Percentiles rank a stretch among this genome's conserved stretches.
These are phyloP conservation scores for Fusarium verticillioides DNA, from an alignment of 2,329 filamentous ascomycete species.

Conservation along the genomic window DNA sequence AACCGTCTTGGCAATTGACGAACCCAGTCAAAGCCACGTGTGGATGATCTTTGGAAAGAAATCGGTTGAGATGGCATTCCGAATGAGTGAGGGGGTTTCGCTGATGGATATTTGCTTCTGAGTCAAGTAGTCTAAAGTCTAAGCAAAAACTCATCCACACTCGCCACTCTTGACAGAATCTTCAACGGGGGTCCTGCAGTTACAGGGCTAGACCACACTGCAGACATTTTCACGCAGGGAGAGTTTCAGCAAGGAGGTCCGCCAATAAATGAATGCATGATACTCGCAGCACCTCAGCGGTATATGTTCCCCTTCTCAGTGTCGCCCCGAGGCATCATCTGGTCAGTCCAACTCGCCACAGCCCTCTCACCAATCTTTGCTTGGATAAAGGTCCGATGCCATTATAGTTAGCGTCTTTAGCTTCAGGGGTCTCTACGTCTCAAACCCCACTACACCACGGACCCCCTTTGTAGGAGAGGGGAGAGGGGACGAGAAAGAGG, in stretches of 20 bases:
- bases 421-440: neutral
- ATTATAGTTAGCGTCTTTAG: neutral
- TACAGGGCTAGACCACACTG: neutral
- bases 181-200: neutral
- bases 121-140: neutral
- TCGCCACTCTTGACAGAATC: neutral
- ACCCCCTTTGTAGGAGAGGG: neutral
- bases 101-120: neutral
- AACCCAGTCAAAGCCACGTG: slow-evolving; percentile 2
- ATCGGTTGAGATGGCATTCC: neutral
- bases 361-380: neutral
- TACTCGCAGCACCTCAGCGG: neutral
- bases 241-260: neutral
- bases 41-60: neutral
- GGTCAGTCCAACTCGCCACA: neutral
- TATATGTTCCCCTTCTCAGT: neutral
- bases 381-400: slow-evolving; percentile 5
- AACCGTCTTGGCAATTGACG: neutral
- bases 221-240: neutral
- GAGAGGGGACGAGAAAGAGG: neutral
- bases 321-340: neutral
- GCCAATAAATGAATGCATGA: neutral
- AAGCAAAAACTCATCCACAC: neutral
- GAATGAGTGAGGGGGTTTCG: neutral
- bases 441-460: neutral